Conservation (phyloP, 129 eudicot species). For the Flaveria ramosissima region DNA sequence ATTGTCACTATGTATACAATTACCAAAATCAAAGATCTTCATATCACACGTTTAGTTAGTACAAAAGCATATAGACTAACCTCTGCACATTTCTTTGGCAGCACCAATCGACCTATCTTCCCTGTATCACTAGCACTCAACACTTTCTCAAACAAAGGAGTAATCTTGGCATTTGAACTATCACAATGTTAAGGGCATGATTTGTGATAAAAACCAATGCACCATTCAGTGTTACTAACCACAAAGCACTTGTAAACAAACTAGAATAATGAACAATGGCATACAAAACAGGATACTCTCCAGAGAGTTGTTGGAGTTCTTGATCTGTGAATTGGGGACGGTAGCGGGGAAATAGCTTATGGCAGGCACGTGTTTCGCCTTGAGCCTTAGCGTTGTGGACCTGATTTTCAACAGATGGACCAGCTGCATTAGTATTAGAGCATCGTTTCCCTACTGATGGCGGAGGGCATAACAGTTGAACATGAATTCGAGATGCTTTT, state of each 20-base stretch:
- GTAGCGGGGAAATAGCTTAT: constrained; percentile 51
- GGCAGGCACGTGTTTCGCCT: constrained; percentile 45
- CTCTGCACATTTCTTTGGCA: constrained; percentile 97
- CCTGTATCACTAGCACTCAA: constrained; percentile 97
- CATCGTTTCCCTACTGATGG: constrained; percentile 37
- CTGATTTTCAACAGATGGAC: constrained; percentile 47
- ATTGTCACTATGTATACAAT: constrained; percentile 2
- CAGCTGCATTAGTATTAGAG: constrained; percentile 38
- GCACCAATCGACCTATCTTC: constrained; percentile 84
- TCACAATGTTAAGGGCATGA: constrained; percentile 26
- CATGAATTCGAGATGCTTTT: constrained; percentile 39
- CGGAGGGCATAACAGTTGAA: constrained; percentile 30
- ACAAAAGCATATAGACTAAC: constrained; percentile 46
- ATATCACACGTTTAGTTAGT: not conserved
- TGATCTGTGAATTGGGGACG: constrained; percentile 61
- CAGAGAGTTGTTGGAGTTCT: constrained; percentile 66
- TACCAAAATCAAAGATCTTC: constrained; percentile 8
- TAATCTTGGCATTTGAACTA: constrained; percentile 66
- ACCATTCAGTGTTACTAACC: constrained; percentile 21
- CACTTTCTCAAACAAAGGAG: constrained; percentile 88
- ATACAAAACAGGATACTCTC: constrained; percentile 60
- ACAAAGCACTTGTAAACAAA: constrained; percentile 2
- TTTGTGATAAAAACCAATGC: not conserved
- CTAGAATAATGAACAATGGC: not conserved
- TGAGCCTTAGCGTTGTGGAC: constrained; percentile 39